Evolutionary conservation across 495 filamentous ascomycete species (phyloP).

Genomic region (Thermochaetoides thermophila): DNA sequence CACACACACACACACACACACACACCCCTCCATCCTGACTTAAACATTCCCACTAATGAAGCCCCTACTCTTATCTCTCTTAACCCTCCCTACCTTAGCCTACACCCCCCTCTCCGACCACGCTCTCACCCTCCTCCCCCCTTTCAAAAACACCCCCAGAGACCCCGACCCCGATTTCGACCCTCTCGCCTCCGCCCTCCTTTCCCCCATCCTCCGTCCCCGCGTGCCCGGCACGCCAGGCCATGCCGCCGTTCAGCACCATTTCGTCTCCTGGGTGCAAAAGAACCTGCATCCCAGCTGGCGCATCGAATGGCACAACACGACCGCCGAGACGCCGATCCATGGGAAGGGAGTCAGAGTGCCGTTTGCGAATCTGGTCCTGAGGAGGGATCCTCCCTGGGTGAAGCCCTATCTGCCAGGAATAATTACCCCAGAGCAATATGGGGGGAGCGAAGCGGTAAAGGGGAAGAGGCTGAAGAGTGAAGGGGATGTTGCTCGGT

Average conservation of each 20-base stretch:
- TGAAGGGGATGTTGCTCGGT: conserved; percentile 54
- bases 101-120: conserved; percentile 5
- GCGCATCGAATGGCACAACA: conserved; percentile 74
- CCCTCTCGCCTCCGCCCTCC: conserved; percentile 53
- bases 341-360: conserved; percentile 51
- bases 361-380: conserved; percentile 76
- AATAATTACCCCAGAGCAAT: no score
- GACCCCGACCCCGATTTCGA: conserved; percentile 54
- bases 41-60: not conserved
- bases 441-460: not conserved
- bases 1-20: not conserved
- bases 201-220: conserved; percentile 81
- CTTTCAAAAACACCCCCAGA: not conserved
- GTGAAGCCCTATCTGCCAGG: no score
- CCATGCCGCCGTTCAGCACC: conserved; percentile 42
- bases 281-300: conserved; percentile 54
- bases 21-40: not conserved
- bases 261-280: conserved; percentile 71
- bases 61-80: not conserved
- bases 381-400: conserved; percentile 84
- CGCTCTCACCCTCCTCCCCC: not conserved
- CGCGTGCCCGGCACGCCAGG: conserved; percentile 79
- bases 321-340: conserved; percentile 62
- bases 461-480: not conserved
- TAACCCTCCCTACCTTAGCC: not conserved